Evolutionary conservation across 2,329 filamentous ascomycete species (phyloP), one percentile per base, ranked within the genome.

Genomic region (Epichloe scottii): DNA sequence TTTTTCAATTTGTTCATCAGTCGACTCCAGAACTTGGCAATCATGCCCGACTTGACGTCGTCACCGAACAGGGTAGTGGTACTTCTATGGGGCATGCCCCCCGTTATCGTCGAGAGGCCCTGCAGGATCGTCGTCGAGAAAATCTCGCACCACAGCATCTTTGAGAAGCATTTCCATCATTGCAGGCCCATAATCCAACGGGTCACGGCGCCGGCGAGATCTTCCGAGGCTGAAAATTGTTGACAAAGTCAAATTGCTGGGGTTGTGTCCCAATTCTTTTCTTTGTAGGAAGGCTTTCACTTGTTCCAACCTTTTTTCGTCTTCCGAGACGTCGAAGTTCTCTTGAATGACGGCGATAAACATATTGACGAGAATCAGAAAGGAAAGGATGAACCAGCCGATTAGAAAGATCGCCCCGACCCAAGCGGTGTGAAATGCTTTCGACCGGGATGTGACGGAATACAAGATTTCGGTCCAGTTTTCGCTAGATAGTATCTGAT

Each of bases 291-390:
- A 98, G 1, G 91, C 88, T 62, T 90, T 91, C 54, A 98, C 90
- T 68, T 98, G 94, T 64, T 97, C 89, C 55, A 97, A 71, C 19
- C 94, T 89, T 69, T 98, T 98, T 66, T 97, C 90, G 63, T 98
- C 94, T 65, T 98, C 93, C 3, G 90, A 95, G 26, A 98, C 89
- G 68, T 98, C 93, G 64, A 98, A 98, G 62, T 95, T 98, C 64
- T 98, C 93, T 67, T 98, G 93, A 57, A 98, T 98, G 70, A 98
- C 93, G 75, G 93, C 93, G 87, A 98, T 97, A 74, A 98, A 98
- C 93, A 98, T 98, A 64, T 97, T 98, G 71, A 98, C 72, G 55
- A 97, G 79, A 69, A 98, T 95, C 64, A 97, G 91, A 66, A 94
- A 96, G 5, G 89, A 79, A 42, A 98, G 77, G 52, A 95, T 93